Evolutionary conservation across 495 filamentous ascomycete genomes (phyloP), one percentile per base, ranked within the genome.

Genomic region (Neurospora discreta): DNA sequence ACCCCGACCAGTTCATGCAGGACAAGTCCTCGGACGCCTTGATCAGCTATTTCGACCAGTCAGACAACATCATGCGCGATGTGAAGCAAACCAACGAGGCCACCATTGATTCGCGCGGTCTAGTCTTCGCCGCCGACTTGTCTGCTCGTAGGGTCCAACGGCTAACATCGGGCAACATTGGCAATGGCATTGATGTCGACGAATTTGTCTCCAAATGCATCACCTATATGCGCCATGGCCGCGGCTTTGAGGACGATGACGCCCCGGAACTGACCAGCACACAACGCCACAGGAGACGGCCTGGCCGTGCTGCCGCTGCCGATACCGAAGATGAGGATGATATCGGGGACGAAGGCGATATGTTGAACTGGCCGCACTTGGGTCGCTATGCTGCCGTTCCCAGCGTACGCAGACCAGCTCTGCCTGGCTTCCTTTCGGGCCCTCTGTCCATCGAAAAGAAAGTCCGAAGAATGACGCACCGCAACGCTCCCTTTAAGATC

Each of bases 51-150:
- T 74, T 98, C 6, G 71, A 85, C 7, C 84, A 86, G 73, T 89
- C 91, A 3, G 90, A 98, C 76, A 73, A 83, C 3, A 79, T 90
- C 11, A 91, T 90, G 76, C 79, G 79, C 38, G 82, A 88, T 41
- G 93, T 98, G 68, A 95, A 92, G 74, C 94, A 98, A 77, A 96
- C 95, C 2, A 87, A 88, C n/a, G 96, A 99, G 78, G 95, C 95
- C 2, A 93, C 90, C 3, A 89, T 97, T 71, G 95, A 99, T 77
- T 92, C 95, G 1, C 89, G 92, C 52, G 84, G 95, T 44, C 84
- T 98, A 11, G 92, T 97, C 13, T 87, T 84, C 41, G 88, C 90
- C 0, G 90, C 92, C 23, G 95, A 98, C 73, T 81, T 94, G 3
- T 89, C 90, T 0, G 89, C 90, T 71, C 91, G 92, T 71, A 93